Evolutionary conservation across 805 yeast genomes (phyloP).

Genomic region (Starmerella sp.): DNA sequence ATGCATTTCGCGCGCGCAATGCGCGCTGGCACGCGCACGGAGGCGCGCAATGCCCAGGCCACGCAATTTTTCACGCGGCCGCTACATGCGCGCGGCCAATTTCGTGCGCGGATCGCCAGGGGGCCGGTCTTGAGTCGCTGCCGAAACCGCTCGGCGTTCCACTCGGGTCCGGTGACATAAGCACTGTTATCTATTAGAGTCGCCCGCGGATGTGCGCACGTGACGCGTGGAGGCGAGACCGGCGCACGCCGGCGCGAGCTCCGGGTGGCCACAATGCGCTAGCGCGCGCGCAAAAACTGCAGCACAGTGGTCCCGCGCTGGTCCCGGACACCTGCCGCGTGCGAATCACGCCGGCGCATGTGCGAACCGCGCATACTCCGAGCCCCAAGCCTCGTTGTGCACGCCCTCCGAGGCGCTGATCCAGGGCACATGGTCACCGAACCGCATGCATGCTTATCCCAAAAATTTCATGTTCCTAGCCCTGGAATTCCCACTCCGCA

Average conservation of each 20-base stretch:
- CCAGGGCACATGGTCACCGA: neutral
- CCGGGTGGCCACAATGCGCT: neutral
- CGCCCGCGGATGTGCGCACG: neutral
- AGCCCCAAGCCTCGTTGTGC: neutral
- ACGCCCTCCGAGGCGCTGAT: conserved; percentile 3
- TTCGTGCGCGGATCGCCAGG: too few species aligned
- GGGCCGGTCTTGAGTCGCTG: too few species aligned
- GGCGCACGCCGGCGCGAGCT: neutral
- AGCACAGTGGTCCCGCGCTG: too few species aligned
- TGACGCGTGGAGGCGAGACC: neutral
- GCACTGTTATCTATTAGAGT: neutral
- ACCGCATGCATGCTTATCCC: conserved; percentile 1
- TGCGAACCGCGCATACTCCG: neutral
- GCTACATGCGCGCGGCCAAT: too few species aligned
- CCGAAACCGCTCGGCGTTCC: neutral
- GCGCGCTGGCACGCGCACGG: too few species aligned
- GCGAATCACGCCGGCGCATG: too few species aligned
- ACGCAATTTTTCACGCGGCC: too few species aligned
- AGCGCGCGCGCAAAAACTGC: too few species aligned
- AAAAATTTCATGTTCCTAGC: conserved; percentile 10
- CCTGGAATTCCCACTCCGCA: conserved; percentile 7
- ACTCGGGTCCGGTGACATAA: neutral
- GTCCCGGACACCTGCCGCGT: too few species aligned
- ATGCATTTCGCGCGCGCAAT: too few species aligned
- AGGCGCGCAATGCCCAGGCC: too few species aligned